These are phyloP conservation scores for Ballota nigra DNA, from an alignment of 257 asterid genomes.

Conservation along the genomic window DNA sequence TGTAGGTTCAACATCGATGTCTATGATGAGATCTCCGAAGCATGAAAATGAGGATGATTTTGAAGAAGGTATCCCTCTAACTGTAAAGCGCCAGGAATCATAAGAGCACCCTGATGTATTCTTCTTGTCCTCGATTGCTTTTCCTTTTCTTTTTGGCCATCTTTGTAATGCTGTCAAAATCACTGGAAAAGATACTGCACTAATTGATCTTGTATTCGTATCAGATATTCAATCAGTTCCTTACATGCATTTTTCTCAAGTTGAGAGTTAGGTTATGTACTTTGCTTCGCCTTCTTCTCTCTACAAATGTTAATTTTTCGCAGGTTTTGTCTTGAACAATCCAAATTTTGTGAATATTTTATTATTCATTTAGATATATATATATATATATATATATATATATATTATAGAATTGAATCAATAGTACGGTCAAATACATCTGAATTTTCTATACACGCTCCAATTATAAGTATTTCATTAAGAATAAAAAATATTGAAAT, in stretches of 20 bases:
- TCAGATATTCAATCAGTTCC: slow-evolving; percentile 19
- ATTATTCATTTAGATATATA: too few species aligned
- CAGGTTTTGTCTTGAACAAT: not conserved
- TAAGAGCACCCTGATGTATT: slow-evolving; percentile 42
- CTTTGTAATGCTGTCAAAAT: slow-evolving; percentile 30
- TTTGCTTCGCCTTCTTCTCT: not conserved
- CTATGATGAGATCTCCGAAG: slow-evolving; percentile 44
- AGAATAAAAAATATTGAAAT: too few species aligned
- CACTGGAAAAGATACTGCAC: slow-evolving; percentile 34
- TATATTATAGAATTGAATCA: too few species aligned
- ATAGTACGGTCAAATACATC: too few species aligned
- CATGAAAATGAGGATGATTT: slow-evolving; percentile 64
- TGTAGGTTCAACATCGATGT: slow-evolving; percentile 39
- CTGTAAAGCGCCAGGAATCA: slow-evolving; percentile 60
- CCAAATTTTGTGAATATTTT: not conserved
- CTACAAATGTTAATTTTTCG: not conserved
- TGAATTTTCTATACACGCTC: too few species aligned
- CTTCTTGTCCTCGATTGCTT: not conserved
- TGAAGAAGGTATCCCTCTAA: slow-evolving; percentile 78
- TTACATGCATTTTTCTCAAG: slow-evolving; percentile 12
- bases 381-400: too few species aligned
- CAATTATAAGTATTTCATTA: too few species aligned
- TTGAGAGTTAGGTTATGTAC: not conserved
- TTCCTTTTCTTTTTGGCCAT: not conserved
- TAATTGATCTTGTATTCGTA: slow-evolving; percentile 37